A percentile compares a stretch with the other conserved stretches of the same genome.
phyloP scores from a whole-genome alignment of 192 early-diverging fungal genomes.

The Phlyctochytrium arcticum region DNA sequence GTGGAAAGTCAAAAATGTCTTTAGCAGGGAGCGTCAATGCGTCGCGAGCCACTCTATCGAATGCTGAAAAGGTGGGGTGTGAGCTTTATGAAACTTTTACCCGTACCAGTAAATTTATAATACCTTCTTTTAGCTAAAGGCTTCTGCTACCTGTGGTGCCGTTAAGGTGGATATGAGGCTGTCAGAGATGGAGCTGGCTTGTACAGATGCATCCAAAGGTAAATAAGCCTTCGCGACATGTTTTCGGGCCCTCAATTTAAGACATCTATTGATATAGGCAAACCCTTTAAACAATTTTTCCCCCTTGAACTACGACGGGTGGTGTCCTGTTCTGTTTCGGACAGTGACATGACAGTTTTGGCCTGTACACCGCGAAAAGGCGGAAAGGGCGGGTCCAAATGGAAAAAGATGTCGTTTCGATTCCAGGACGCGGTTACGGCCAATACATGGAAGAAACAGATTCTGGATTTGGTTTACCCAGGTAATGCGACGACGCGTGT shows the following conservation, averaged over 20 bases:
- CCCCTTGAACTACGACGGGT: constrained; percentile 36
- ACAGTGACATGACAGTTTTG: constrained; percentile 25
- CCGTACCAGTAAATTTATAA: no score
- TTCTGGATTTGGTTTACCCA: constrained; percentile 38
- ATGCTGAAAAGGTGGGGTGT: no score
- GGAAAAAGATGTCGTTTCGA: constrained; percentile 35
- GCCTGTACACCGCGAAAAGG: constrained; percentile 39
- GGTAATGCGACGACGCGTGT: constrained; percentile 23
- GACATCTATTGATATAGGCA: no score
- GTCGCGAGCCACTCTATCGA: no score
- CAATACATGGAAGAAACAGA: constrained; percentile 26
- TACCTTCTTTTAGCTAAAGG: no score
- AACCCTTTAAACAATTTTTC: constrained; percentile 38
- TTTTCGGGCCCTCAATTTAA: no score
- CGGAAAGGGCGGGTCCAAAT: constrained; percentile 39
- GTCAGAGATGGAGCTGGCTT: constrained; percentile 31
- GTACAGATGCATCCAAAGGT: no score
- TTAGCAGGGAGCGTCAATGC: background rate
- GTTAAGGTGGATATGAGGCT: constrained; percentile 37
- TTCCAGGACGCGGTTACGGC: constrained; percentile 24
- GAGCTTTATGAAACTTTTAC: no score
- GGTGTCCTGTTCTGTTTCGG: constrained; percentile 21
- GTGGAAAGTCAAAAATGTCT: background rate
- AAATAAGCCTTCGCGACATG: no score
- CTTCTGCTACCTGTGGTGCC: no score